Evolutionary conservation across 2,329 filamentous ascomycete genomes (phyloP).

Genomic region (Fusarium tricinctum): DNA sequence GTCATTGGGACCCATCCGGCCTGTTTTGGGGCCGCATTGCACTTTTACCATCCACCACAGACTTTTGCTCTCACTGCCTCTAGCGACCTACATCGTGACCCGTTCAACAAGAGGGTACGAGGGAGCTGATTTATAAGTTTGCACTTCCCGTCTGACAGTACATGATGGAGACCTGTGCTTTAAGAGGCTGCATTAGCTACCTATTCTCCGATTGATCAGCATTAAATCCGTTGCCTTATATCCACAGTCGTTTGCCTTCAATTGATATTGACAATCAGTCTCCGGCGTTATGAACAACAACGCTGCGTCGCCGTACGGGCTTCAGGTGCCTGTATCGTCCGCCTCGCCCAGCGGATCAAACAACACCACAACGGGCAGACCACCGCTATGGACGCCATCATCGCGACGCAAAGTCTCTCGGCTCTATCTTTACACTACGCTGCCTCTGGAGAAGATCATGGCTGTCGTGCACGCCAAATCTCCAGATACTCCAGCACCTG

Average conservation of each 20-base stretch:
- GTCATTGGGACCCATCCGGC: conserved; percentile 19
- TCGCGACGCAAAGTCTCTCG: conserved; percentile 67
- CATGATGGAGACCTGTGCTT: conserved; percentile 29
- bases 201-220: conserved; percentile 16
- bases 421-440: conserved; percentile 69
- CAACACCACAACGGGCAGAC: conserved; percentile 61
- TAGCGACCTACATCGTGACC: conserved; percentile 26
- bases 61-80: conserved; percentile 31
- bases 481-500: conserved; percentile 61
- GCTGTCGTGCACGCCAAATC: conserved; percentile 60
- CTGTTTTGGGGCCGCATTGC: conserved; percentile 35
- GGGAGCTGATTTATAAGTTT: conserved; percentile 40
- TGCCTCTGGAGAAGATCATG: conserved; percentile 65
- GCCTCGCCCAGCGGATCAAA: conserved; percentile 51
- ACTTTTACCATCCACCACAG: conserved; percentile 9
- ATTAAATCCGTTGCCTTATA: conserved; percentile 11
- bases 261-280: neutral
- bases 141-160: conserved; percentile 18
- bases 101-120: conserved; percentile 24
- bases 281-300: conserved; percentile 29
- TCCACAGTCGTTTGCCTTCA: conserved; percentile 1
- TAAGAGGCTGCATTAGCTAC: conserved; percentile 26
- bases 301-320: conserved; percentile 36
- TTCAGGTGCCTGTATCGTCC: conserved; percentile 39
- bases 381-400: conserved; percentile 68